Base-by-base conservation (phyloP, 805 yeast species). In the Cyberlindnera xylosilytica region DNA sequence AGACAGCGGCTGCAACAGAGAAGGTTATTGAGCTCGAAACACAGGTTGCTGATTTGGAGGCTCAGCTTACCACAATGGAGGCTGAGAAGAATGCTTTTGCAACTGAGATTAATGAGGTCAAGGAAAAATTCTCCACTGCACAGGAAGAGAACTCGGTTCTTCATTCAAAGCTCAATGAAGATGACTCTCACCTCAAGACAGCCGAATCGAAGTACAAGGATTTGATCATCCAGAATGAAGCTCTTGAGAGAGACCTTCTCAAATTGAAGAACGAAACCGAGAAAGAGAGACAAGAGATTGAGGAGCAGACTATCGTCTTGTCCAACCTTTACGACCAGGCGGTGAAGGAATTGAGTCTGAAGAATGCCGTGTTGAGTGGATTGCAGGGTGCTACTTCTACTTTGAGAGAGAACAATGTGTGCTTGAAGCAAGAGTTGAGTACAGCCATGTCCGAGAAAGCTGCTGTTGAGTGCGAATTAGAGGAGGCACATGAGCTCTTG, bases 401-500 rank as follows among this genome's bases (percentile, higher is more conserved):
- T 0, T 34, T 50, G 35, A 44, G 37, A 29, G 10, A 16, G 32
- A 16, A 11, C 19, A 29, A 29, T 29, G 32, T 15, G 19, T 6
- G 6, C 6, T 16, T 29, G 10, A 29, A 12, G 16, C 13, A 15
- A n/a, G 16, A 27, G 30, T n/a, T 27, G n/a, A 12, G n/a, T 1
- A 28, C 47, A 4, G 27, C 15, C 12, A 11, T 17, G 9, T 10
- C 20, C 13, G n/a, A 32, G 22, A 34, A 26, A 15, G 11, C 3
- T 10, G 31, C 28, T 20, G 13, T 39, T 5, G 27, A 13, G 13
- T 5, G 28, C 6, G 20, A 44, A 15, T 37, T 56, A 15, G 20
- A 20, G 3, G 58, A 54, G 23, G 26, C 46, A 12, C 32, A 45
- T 22, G 60, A 58, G 19, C 33, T 47, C 1, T 37, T 57, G 34